Evolutionary conservation across 805 yeast species (phyloP).

Genomic region (Phaffomyces antillensis): DNA sequence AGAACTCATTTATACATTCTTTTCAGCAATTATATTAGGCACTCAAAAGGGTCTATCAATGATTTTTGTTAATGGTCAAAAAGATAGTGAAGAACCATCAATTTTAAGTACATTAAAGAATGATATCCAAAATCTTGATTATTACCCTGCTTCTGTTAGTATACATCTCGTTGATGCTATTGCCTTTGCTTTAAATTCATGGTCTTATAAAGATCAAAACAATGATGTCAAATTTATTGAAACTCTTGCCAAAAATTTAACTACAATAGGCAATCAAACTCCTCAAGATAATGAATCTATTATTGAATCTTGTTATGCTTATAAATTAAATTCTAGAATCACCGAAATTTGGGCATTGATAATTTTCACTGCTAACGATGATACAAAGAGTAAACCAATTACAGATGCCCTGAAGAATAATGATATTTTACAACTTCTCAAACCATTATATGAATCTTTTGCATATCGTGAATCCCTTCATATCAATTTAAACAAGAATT

Average conservation of each 20-base stretch:
- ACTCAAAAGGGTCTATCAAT: slow-evolving; percentile 75
- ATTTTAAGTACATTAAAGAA: slow-evolving; percentile 49
- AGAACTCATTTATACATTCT: slow-evolving; percentile 52
- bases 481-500: slow-evolving; percentile 35
- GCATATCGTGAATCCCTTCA: slow-evolving; percentile 43
- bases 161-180: slow-evolving; percentile 66
- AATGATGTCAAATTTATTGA: slow-evolving; percentile 28
- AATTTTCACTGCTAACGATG: slow-evolving; percentile 49
- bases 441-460: slow-evolving; percentile 35
- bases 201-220: slow-evolving; percentile 59
- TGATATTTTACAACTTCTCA: slow-evolving; percentile 26
- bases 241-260: slow-evolving; percentile 28
- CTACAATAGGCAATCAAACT: slow-evolving; percentile 10
- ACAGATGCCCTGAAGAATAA: slow-evolving; percentile 32
- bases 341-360: slow-evolving; percentile 72
- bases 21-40: slow-evolving; percentile 61
- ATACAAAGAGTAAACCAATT: slow-evolving; percentile 35
- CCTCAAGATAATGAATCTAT: slow-evolving; percentile 15
- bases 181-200: slow-evolving; percentile 66
- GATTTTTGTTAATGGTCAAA: slow-evolving; percentile 54
- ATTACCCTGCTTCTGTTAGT: slow-evolving; percentile 56
- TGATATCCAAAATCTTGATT: slow-evolving; percentile 43
- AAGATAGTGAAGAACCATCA: slow-evolving; percentile 27
- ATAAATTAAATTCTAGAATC: slow-evolving; percentile 55
- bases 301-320: slow-evolving; percentile 42